Evolutionary conservation across 2,329 filamentous ascomycete genomes (phyloP).

Genomic region (Monosporascus sp.): DNA sequence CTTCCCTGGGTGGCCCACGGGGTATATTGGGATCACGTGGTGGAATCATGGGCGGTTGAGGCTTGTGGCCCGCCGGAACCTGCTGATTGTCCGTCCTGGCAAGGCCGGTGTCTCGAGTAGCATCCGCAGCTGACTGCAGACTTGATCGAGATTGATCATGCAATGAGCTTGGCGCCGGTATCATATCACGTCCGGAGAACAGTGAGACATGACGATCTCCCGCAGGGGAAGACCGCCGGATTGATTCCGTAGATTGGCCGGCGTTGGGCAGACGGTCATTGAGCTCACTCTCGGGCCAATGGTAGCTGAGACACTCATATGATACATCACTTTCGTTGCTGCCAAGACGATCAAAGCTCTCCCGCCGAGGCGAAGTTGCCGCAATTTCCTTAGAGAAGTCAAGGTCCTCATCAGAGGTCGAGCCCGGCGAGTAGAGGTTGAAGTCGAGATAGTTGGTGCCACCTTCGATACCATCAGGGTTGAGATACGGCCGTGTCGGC

Average conservation of each 20-base stretch:
- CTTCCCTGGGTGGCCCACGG: background rate
- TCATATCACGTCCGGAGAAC: background rate
- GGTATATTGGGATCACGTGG: background rate
- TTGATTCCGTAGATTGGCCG: background rate
- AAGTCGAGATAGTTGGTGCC: slow-evolving; percentile 50
- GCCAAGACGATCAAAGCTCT: background rate
- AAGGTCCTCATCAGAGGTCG: slow-evolving; percentile 46
- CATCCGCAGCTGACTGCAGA: background rate
- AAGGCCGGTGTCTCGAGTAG: background rate
- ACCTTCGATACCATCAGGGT: slow-evolving; percentile 26
- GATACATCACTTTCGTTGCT: background rate
- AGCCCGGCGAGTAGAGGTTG: slow-evolving; percentile 47
- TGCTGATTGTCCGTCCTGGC: background rate
- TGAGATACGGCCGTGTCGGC: slow-evolving; percentile 37
- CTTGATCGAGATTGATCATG: background rate
- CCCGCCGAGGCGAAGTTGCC: slow-evolving; percentile 2
- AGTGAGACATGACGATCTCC: background rate
- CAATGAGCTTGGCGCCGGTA: background rate
- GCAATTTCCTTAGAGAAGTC: slow-evolving; percentile 19
- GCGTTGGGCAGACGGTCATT: background rate
- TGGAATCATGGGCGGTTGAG: background rate
- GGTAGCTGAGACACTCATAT: background rate
- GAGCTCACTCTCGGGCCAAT: background rate
- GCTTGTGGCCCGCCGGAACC: background rate
- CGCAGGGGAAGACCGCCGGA: background rate